These are phyloP conservation scores for Grammothele lineata DNA, from an alignment of 768 basidiomycete species.

Conservation along the genomic window DNA sequence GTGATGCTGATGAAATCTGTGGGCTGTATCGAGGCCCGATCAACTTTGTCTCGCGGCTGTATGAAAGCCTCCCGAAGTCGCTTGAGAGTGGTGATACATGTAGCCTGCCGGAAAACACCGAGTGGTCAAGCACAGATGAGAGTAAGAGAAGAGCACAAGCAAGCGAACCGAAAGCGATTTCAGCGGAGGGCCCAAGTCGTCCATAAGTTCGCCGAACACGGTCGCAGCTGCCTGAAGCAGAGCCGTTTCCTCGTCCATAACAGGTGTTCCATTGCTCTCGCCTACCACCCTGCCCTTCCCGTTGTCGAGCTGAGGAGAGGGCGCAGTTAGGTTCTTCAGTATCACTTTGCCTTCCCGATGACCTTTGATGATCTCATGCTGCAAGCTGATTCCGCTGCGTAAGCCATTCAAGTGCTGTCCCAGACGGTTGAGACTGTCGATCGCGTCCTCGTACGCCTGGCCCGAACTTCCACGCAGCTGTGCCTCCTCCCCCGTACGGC, in stretches of 20 bases:
- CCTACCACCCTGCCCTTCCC: slow-evolving; percentile 20
- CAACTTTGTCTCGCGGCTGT: slow-evolving; percentile 29
- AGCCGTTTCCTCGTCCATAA: slow-evolving; percentile 31
- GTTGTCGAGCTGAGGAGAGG: neutral
- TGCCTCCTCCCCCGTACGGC: slow-evolving; percentile 7
- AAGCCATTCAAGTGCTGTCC: slow-evolving; percentile 94
- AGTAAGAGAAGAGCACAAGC: neutral
- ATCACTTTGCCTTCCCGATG: slow-evolving; percentile 41
- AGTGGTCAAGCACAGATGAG: neutral
- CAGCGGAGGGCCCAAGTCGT: slow-evolving; percentile 75
- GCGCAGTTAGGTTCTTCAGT: slow-evolving; percentile 16
- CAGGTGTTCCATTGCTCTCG: neutral
- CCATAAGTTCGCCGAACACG: slow-evolving; percentile 75
- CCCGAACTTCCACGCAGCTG: slow-evolving; percentile 29
- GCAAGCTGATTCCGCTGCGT: slow-evolving; percentile 76
- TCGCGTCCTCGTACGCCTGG: slow-evolving; percentile 79
- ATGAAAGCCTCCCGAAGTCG: slow-evolving; percentile 65
- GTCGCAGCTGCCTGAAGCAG: slow-evolving; percentile 59
- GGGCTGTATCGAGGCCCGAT: slow-evolving; percentile 6
- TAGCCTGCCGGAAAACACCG: slow-evolving; percentile 36
- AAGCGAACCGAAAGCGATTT: slow-evolving; percentile 63
- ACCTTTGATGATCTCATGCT: slow-evolving; percentile 76
- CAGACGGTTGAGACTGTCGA: slow-evolving; percentile 81
- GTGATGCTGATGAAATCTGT: slow-evolving; percentile 61
- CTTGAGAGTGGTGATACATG: slow-evolving; percentile 57